phyloP scores from a whole-genome alignment of 148 eudicot species.

The Vaccinium myrtillus region DNA sequence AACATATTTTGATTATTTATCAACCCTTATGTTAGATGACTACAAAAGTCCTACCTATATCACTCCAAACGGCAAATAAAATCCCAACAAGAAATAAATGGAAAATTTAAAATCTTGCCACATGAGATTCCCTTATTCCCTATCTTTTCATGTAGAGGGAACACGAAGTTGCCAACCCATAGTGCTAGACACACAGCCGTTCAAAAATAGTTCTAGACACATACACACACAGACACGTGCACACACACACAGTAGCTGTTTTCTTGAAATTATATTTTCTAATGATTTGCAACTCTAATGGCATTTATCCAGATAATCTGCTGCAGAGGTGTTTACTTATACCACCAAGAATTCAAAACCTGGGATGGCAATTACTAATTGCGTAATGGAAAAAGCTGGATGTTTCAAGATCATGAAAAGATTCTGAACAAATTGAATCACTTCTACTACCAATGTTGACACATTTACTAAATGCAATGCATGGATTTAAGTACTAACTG shows the following conservation, averaged over 20 bases:
- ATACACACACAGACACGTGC: too few species aligned
- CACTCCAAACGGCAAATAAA: neutral
- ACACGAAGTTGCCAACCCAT: neutral
- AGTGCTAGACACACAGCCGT: neutral
- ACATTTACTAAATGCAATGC: neutral
- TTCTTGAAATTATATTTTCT: neutral
- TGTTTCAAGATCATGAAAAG: neutral
- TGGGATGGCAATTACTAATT: neutral
- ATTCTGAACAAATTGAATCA: neutral
- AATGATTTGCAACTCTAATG: neutral
- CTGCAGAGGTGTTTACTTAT: neutral
- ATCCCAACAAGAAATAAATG: neutral
- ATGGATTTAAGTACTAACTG: neutral
- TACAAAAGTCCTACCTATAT: neutral
- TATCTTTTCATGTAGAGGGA: neutral
- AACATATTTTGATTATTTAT: too few species aligned
- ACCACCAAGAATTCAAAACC: neutral
- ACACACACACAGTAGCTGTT: neutral
- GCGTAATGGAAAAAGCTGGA: neutral
- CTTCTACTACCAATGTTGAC: neutral
- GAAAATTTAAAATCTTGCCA: neutral
- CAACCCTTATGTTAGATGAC: neutral
- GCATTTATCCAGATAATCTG: neutral
- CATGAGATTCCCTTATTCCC: neutral
- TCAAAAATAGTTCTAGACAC: neutral